A percentile compares a stretch with the other conserved stretches of the same genome.
These are phyloP conservation scores for Blastobotrys mokoenaii DNA, from an alignment of 805 yeast species.

Conservation along the genomic window DNA sequence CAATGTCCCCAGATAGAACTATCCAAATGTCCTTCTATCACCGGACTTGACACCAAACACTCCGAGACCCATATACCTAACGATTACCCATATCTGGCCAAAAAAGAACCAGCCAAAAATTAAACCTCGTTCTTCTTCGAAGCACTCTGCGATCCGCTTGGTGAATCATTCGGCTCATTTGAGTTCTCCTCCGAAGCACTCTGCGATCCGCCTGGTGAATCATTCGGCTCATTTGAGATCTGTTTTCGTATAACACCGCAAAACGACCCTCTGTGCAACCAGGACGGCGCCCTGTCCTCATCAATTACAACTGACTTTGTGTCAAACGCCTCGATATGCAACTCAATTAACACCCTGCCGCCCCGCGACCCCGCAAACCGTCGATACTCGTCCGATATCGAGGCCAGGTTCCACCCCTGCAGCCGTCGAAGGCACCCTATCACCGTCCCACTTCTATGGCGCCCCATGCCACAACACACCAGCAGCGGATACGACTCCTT, in stretches of 20 bases:
- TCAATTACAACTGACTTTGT: slow-evolving; percentile 37
- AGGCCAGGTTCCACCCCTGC: slow-evolving; percentile 98
- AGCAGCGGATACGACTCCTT: slow-evolving; percentile 72
- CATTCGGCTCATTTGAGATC: too few relatives aligned
- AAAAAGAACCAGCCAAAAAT: too few relatives aligned
- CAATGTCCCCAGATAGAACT: too few relatives aligned
- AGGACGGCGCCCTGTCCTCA: slow-evolving; percentile 32
- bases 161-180: too few relatives aligned
- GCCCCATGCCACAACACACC: slow-evolving; percentile 97
- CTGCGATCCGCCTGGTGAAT: too few relatives aligned
- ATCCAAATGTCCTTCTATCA: too few relatives aligned
- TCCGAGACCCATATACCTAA: too few relatives aligned
- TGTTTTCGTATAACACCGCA: too few relatives aligned
- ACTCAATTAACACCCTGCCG: slow-evolving; percentile 85
- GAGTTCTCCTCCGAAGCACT: neutral
- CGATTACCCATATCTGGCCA: too few relatives aligned
- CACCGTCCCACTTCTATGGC: slow-evolving; percentile 95
- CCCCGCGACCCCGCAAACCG: slow-evolving; percentile 90
- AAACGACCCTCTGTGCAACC: neutral
- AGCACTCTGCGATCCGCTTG: too few relatives aligned
- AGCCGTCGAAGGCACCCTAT: slow-evolving; percentile 86
- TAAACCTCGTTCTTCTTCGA: neutral
- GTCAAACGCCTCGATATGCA: slow-evolving; percentile 71
- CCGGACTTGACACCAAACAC: too few relatives aligned
- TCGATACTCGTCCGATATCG: slow-evolving; percentile 88